A percentile compares a stretch with the other conserved stretches of the same genome.
These are phyloP conservation scores for Ustilago trichophora DNA, from an alignment of 1,284 basidiomycete species.

Conservation along the genomic window DNA sequence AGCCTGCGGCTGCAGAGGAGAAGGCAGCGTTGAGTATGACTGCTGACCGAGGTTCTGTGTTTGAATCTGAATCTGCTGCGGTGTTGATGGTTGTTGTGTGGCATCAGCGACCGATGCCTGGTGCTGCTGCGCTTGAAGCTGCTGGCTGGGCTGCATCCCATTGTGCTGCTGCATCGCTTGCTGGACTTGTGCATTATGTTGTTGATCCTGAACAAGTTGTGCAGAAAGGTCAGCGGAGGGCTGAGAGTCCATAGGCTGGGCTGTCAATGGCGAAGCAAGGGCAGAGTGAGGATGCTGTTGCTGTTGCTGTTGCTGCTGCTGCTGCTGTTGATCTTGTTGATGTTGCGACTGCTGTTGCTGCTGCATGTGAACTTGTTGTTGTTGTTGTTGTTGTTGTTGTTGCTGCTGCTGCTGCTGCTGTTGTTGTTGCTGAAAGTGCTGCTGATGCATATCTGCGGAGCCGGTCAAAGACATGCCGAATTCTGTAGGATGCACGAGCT, in stretches of 20 bases:
- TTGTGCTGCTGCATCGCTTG: slow-evolving; percentile 10
- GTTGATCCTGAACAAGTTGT: slow-evolving; percentile 4
- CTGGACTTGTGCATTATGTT: not conserved
- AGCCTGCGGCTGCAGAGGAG: slow-evolving; percentile 31
- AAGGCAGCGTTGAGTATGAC: slow-evolving; percentile 19
- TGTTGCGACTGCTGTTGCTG: slow-evolving; percentile 10
- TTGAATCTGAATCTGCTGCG: slow-evolving; percentile 12
- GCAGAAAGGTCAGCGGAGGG: slow-evolving; percentile 1
- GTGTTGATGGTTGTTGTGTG: slow-evolving; percentile 12
- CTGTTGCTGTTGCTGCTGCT: slow-evolving; percentile 12
- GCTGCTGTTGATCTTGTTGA: slow-evolving; percentile 5
- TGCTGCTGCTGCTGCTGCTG: slow-evolving; percentile 19
- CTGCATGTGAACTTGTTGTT: slow-evolving; percentile 19
- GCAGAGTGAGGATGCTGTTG: slow-evolving; percentile 17
- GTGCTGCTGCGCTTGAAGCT: slow-evolving; percentile 11
- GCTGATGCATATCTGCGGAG: slow-evolving; percentile 25
- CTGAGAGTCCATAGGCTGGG: slow-evolving; percentile 4
- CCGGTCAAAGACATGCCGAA: slow-evolving; percentile 10
- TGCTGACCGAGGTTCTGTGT: slow-evolving; percentile 17
- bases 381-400: slow-evolving; percentile 22
- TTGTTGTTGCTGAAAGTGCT: slow-evolving; percentile 22
- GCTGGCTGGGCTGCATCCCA: slow-evolving; percentile 10
- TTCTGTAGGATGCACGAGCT: slow-evolving; percentile 13
- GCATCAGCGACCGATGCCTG: not conserved
- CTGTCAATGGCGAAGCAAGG: slow-evolving; percentile 18